A percentile compares a stretch with the other conserved stretches of the same genome.
Conservation (phyloP, 768 basidiomycete genomes). For the Leccinum disarticulatum region DNA sequence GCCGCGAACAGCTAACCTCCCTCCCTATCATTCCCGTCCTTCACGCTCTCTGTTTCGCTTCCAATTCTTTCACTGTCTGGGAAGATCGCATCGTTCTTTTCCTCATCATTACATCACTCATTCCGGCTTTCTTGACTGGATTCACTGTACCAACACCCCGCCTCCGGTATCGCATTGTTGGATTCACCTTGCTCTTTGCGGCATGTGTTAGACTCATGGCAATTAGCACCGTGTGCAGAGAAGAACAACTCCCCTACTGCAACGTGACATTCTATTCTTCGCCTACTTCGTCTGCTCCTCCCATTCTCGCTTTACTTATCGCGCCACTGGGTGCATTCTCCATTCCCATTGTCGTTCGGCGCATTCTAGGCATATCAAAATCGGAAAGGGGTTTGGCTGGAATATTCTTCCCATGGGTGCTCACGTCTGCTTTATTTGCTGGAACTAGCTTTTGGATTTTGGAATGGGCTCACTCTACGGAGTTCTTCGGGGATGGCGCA, state of each 20-base stretch:
- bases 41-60: conserved; percentile 77
- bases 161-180: conserved; percentile 74
- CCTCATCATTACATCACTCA: conserved; percentile 65
- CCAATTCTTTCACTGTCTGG: conserved; percentile 98
- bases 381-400: conserved; percentile 75
- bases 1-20: conserved; percentile 26
- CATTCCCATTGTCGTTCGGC: conserved; percentile 55
- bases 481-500: conserved; percentile 41
- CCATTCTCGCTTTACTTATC: conserved; percentile 55
- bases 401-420: conserved; percentile 56
- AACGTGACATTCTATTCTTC: conserved; percentile 87
- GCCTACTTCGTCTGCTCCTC: conserved; percentile 64
- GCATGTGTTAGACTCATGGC: conserved; percentile 73
- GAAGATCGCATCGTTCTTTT: conserved; percentile 84
- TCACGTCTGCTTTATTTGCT: conserved; percentile 57
- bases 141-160: conserved; percentile 65
- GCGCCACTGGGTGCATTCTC: conserved; percentile 54
- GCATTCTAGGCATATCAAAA: conserved; percentile 62
- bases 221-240: conserved; percentile 84
- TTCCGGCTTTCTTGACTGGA: conserved; percentile 59
- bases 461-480: conserved; percentile 73
- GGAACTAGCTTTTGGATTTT: conserved; percentile 74
- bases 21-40: conserved; percentile 55
- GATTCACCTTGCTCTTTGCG: conserved; percentile 66
- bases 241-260: conserved; percentile 92